Conservation (phyloP, 805 yeast genomes). For the Wickerhamomyces chambardii region DNA sequence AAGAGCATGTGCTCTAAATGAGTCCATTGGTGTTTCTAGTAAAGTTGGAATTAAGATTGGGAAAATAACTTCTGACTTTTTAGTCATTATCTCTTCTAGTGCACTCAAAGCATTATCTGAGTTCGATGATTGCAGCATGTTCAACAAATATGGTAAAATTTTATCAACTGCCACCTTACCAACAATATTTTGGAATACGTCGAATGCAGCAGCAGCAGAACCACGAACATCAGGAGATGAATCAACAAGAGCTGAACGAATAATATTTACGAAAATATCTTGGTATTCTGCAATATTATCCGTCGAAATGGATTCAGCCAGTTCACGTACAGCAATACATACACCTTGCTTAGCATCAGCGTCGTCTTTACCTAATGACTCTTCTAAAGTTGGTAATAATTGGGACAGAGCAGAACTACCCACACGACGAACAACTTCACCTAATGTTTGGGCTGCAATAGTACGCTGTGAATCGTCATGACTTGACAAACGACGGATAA, state of each 20-base stretch:
- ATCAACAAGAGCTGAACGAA: slow-evolving; percentile 76
- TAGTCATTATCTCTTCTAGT: slow-evolving; percentile 84
- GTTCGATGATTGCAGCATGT: slow-evolving; percentile 49
- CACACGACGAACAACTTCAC: slow-evolving; percentile 90
- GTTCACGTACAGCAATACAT: slow-evolving; percentile 85
- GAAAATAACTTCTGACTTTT: slow-evolving; percentile 85
- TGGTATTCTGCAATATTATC: slow-evolving; percentile 59
- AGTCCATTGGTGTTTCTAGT: slow-evolving; percentile 71
- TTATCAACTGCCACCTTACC: slow-evolving; percentile 87
- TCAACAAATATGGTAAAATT: slow-evolving; percentile 74
- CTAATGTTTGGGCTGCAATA: slow-evolving; percentile 89
- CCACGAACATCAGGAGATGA: slow-evolving; percentile 66
- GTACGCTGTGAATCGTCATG: slow-evolving; percentile 68
- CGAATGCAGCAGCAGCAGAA: slow-evolving; percentile 89
- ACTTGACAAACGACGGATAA: slow-evolving; percentile 80
- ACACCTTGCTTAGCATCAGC: slow-evolving; percentile 93
- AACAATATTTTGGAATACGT: slow-evolving; percentile 69
- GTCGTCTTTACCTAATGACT: slow-evolving; percentile 48
- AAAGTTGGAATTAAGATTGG: slow-evolving; percentile 86
- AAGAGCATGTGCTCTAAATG: slow-evolving; percentile 79
- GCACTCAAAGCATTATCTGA: slow-evolving; percentile 81
- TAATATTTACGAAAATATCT: slow-evolving; percentile 59
- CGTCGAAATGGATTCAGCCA: slow-evolving; percentile 62
- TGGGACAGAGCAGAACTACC: slow-evolving; percentile 82
- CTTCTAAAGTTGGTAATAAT: slow-evolving; percentile 76